These are phyloP conservation scores for Funneliformis caledonium DNA, from an alignment of 371 early-diverging fungal species.

Conservation along the genomic window DNA sequence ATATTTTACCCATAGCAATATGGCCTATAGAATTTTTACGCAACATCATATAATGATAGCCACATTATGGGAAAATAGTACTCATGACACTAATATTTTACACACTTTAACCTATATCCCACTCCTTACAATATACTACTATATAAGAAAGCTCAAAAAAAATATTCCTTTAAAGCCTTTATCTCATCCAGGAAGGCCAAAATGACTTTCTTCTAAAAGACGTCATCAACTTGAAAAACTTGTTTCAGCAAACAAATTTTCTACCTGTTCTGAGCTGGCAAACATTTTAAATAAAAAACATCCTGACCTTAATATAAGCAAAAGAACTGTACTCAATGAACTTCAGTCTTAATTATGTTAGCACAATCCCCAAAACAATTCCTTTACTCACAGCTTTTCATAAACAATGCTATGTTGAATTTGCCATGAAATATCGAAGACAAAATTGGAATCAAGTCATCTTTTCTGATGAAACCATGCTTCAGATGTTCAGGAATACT, in stretches of 20 bases:
- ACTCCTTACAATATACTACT: background rate
- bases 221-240: too few relatives aligned
- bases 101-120: background rate
- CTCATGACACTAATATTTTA: background rate
- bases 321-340: background rate
- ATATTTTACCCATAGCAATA: too few relatives aligned
- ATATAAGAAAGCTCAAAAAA: background rate
- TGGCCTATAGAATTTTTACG: too few relatives aligned
- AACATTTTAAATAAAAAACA: too few relatives aligned
- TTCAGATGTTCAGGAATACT: constrained; percentile 12
- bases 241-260: too few relatives aligned
- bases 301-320: background rate
- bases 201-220: too few relatives aligned
- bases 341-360: background rate
- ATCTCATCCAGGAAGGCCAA: background rate
- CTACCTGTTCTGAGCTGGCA: too few relatives aligned
- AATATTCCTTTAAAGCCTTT: background rate
- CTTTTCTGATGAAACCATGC: background rate
- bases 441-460: background rate
- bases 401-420: too few relatives aligned
- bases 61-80: background rate
- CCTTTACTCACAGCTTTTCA: too few relatives aligned
- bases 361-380: too few relatives aligned
- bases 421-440: too few relatives aligned
- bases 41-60: background rate